These are phyloP conservation scores for Phytophthora lateralis DNA, from an alignment of 352 stramenopile genomes.

Conservation along the genomic window DNA sequence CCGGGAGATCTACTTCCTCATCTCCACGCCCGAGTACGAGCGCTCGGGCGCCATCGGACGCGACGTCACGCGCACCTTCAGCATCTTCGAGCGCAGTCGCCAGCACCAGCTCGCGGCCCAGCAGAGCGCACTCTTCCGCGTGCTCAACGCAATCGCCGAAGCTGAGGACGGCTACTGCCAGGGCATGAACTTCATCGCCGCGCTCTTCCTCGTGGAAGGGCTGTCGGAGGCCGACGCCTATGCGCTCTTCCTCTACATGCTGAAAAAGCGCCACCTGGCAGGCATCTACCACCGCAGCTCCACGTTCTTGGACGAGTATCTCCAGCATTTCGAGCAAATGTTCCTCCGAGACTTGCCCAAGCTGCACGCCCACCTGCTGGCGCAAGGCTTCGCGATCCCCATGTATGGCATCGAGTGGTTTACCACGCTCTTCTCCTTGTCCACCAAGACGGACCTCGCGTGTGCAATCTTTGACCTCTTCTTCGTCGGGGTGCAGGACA, in stretches of 20 bases:
- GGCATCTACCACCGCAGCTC: constrained; percentile 84
- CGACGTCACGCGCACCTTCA: constrained; percentile 87
- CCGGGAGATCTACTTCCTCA: constrained; percentile 82
- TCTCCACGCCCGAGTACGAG: constrained; percentile 66
- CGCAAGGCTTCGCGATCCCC: constrained; percentile 71
- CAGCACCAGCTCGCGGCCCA: constrained; percentile 52
- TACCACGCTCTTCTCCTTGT: constrained; percentile 87
- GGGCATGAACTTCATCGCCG: constrained; percentile 91
- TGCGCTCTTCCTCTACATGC: constrained; percentile 80
- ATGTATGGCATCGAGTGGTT: constrained; percentile 92
- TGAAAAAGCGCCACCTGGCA: constrained; percentile 80
- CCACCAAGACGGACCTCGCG: constrained; percentile 79
- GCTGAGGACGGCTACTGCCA: constrained; percentile 87
- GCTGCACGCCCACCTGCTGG: constrained; percentile 61
- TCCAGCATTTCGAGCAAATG: constrained; percentile 81
- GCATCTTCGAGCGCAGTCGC: constrained; percentile 75
- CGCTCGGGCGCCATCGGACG: constrained; percentile 74
- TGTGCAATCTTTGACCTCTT: constrained; percentile 88
- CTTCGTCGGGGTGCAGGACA: constrained; percentile 78
- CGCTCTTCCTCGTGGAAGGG: constrained; percentile 83
- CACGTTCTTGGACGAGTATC: constrained; percentile 86
- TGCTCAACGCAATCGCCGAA: constrained; percentile 82
- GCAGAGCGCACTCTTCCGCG: constrained; percentile 73
- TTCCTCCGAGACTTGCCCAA: constrained; percentile 73
- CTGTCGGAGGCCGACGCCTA: constrained; percentile 83